A percentile compares a stretch with the other conserved stretches of the same genome.
These are phyloP conservation scores for Leccinum ochraceum DNA, from an alignment of 768 basidiomycete species.

Conservation along the genomic window DNA sequence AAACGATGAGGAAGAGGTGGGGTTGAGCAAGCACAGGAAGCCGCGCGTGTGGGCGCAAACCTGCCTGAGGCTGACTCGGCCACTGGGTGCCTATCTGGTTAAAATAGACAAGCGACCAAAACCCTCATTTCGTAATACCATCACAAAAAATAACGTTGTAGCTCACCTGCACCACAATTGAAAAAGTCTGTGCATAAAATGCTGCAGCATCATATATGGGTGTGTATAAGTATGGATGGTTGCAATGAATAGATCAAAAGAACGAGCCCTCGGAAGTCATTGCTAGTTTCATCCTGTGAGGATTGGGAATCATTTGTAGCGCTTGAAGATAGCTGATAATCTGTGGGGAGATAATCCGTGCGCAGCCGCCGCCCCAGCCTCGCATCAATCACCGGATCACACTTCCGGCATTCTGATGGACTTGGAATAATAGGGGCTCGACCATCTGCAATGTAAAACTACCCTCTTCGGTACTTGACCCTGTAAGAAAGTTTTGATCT, in stretches of 20 bases:
- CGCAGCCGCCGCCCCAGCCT: too few species aligned
- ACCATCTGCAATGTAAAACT: not conserved
- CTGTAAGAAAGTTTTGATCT: not conserved
- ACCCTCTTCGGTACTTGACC: too few species aligned
- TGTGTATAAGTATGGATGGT: not conserved
- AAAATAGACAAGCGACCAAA: not conserved
- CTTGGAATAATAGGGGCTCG: not conserved
- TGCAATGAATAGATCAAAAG: not conserved
- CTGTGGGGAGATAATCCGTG: not conserved
- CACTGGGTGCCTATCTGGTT: not conserved
- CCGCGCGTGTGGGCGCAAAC: conserved; percentile 50
- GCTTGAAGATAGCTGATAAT: not conserved
- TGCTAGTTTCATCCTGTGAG: not conserved
- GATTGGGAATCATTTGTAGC: too few species aligned
- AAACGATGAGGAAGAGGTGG: conserved; percentile 46
- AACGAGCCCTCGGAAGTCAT: not conserved
- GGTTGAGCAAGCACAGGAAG: conserved; percentile 38
- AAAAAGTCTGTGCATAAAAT: not conserved
- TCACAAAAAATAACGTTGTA: not conserved
- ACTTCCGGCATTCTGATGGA: not conserved
- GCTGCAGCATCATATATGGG: not conserved
- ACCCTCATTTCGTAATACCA: not conserved
- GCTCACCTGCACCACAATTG: not conserved
- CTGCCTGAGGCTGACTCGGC: not conserved
- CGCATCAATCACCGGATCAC: not conserved